phyloP scores from a whole-genome alignment of 768 basidiomycete species.

The Lepiota venenata region DNA sequence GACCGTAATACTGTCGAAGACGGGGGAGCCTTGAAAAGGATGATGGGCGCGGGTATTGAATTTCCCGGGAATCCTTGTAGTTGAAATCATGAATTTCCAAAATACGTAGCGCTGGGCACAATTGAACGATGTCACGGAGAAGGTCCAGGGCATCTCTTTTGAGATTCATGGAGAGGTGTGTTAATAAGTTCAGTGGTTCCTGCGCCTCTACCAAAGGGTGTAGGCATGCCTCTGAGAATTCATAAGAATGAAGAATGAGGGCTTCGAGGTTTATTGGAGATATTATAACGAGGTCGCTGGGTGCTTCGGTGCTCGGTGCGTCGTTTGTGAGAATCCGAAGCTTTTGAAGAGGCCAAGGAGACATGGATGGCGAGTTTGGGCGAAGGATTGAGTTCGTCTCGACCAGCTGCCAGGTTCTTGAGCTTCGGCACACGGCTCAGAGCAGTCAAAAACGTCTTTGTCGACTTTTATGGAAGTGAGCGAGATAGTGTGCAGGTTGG shows the following conservation, averaged over 20 bases:
- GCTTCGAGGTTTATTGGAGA: slow-evolving; percentile 1
- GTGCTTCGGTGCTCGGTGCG: neutral
- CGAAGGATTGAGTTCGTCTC: slow-evolving; percentile 6
- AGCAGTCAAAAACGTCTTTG: slow-evolving; percentile 7
- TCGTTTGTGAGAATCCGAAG: slow-evolving; percentile 4
- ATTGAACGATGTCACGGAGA: slow-evolving; percentile 6
- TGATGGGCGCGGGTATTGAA: slow-evolving; percentile 5
- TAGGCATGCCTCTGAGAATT: slow-evolving; percentile 8
- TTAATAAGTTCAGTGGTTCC: neutral
- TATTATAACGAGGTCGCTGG: neutral
- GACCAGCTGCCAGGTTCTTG: neutral
- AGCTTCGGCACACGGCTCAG: slow-evolving; percentile 4
- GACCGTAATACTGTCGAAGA: slow-evolving; percentile 4
- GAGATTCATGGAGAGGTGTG: slow-evolving; percentile 5
- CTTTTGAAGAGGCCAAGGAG: slow-evolving; percentile 2
- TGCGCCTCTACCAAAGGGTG: neutral
- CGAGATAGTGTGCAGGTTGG: slow-evolving; percentile 8
- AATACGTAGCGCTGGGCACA: neutral
- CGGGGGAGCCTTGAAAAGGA: slow-evolving; percentile 4
- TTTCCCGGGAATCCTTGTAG: slow-evolving; percentile 3
- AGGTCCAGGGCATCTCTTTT: neutral
- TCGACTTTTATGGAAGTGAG: slow-evolving; percentile 9
- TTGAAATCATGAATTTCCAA: slow-evolving; percentile 8
- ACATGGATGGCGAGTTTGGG: neutral
- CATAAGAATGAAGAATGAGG: slow-evolving; percentile 5